Conservation (phyloP, 345 rosid genomes). For the Viola odorata region DNA sequence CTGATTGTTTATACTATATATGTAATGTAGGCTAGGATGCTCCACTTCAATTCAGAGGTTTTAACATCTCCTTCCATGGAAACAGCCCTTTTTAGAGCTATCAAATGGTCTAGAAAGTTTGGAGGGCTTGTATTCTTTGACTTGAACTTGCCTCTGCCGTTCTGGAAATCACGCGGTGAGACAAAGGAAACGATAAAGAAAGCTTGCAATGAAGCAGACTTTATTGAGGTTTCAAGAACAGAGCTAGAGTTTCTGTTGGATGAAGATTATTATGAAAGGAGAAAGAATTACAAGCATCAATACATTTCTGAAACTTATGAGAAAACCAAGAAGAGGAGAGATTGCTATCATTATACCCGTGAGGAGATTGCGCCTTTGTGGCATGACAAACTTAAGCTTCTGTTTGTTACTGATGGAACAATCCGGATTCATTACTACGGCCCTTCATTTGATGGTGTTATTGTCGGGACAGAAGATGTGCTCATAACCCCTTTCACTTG, state of each 20-base stretch:
- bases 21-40: conserved; percentile 69
- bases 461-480: conserved; percentile 84
- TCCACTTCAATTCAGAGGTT: conserved; percentile 78
- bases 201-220: conserved; percentile 69
- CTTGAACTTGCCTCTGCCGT: conserved; percentile 62
- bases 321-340: conserved; percentile 53
- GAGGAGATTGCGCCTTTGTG: conserved; percentile 78
- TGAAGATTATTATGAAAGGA: conserved; percentile 60
- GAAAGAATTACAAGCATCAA: conserved; percentile 63
- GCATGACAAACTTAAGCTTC: conserved; percentile 69
- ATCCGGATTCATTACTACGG: conserved; percentile 74
- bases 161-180: conserved; percentile 78
- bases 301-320: conserved; percentile 68
- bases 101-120: conserved; percentile 64
- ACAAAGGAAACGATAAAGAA: conserved; percentile 52
- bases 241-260: conserved; percentile 87
- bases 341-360: conserved; percentile 66
- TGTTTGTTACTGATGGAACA: conserved; percentile 90
- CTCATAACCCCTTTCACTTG: conserved; percentile 82
- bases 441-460: conserved; percentile 65
- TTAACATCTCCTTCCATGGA: conserved; percentile 53
- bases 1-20: background rate
- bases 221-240: conserved; percentile 73
- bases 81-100: conserved; percentile 52
- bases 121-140: conserved; percentile 79